Evolutionary conservation across 2,329 filamentous ascomycete species (phyloP), one percentile per base, ranked within the genome.

Genomic region (Nemania sp.): DNA sequence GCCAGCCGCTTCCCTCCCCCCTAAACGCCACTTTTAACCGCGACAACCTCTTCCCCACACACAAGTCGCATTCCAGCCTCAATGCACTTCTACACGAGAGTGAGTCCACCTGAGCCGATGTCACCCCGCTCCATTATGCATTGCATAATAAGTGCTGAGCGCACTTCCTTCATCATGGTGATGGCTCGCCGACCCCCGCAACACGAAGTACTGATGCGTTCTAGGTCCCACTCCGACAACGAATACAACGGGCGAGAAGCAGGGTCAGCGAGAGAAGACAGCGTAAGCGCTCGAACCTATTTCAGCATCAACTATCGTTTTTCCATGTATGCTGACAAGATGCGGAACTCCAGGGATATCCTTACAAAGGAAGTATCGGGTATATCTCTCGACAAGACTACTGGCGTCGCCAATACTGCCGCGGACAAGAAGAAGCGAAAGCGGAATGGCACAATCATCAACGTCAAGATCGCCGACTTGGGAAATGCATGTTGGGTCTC

Each of bases 401-500:
- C 55, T 3, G 42, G 57, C 19, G 55, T 49, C 36, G 30, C 73
- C 5, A 75, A 73, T 36, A 75, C 76, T 24, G 74, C 80, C 14
- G 77, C 82, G 3, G 80, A 83, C 48, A 86, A 90, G 66, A 88
- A 89, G 72, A 81, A 60, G 83, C 86, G 62, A 82, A 90, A 60
- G 75, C 74, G 53, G 69, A 77, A 68, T 66, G 74, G 64, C 66
- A 78, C 63, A 60, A 88, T 91, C 61, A 97, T 99, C 65, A 97
- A 93, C 28, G 94, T 99, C 72, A 99, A 99, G 77, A 99, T 99
- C 76, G 94, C 94, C 36, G 94, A 99, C 77, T 79, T 99, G 51
- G 94, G 94, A 56, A 99, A 99, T 71, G 94, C 94, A 17, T 99
- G 94, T 77, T 99, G 94, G 94, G 92, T 96, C 23, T 91, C 91